These are phyloP conservation scores for Lepidium campestre DNA, from an alignment of 441 rosid genomes.

Conservation along the genomic window DNA sequence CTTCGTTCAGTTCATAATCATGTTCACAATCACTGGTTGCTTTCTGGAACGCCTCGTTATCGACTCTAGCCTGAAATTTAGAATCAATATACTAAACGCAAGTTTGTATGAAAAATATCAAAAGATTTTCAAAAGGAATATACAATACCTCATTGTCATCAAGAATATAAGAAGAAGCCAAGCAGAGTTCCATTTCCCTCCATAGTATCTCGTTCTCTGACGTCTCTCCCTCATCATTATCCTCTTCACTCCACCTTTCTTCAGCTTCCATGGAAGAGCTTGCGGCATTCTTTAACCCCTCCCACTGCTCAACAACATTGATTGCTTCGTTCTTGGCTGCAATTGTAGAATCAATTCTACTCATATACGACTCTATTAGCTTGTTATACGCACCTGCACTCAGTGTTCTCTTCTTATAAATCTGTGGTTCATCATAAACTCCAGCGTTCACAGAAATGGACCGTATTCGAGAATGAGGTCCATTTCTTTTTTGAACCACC, in stretches of 20 bases:
- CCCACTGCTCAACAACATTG: constrained; percentile 63
- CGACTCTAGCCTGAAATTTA: constrained; percentile 47
- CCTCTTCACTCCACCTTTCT: constrained; percentile 25
- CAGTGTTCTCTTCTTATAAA: constrained; percentile 40
- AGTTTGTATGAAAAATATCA: neutral
- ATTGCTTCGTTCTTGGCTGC: constrained; percentile 39
- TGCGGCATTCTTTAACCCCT: constrained; percentile 40
- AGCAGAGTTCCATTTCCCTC: constrained; percentile 82
- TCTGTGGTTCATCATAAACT: constrained; percentile 28
- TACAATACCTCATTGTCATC: constrained; percentile 88
- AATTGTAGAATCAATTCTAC: constrained; percentile 56
- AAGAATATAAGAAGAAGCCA: constrained; percentile 73
- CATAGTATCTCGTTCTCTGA: constrained; percentile 72
- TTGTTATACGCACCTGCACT: constrained; percentile 76
- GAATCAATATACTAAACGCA: neutral
- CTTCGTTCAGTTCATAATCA: constrained; percentile 60
- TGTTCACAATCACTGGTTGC: constrained; percentile 51
- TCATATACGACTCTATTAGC: constrained; percentile 71
- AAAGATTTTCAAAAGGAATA: neutral
- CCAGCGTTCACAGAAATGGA: constrained; percentile 19
- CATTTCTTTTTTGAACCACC: constrained; percentile 27
- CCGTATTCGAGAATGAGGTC: constrained; percentile 19
- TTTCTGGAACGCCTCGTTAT: constrained; percentile 37
- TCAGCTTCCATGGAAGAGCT: constrained; percentile 18
- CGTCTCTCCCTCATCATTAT: constrained; percentile 48